Percentiles rank a stretch among this genome's conserved stretches.
Conservation (phyloP, 306 rosid species). For the Sesbania bispinosa region DNA sequence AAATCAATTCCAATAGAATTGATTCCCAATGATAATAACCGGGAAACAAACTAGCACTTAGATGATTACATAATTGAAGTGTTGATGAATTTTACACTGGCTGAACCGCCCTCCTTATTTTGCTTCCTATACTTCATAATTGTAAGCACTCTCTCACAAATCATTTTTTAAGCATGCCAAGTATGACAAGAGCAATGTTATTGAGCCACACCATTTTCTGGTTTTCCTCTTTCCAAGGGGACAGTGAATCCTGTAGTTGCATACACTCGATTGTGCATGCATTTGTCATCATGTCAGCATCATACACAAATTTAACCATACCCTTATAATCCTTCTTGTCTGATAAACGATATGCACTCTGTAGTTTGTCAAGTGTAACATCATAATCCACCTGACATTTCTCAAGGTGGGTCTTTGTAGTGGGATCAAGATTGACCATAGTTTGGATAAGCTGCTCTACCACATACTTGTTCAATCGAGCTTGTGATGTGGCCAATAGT, state of each 20-base stretch:
- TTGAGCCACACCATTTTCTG: constrained; percentile 8
- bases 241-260: background rate
- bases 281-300: background rate
- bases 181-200: constrained; percentile 2
- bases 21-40: too few species aligned
- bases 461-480: background rate
- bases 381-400: background rate
- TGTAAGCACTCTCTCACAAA: background rate
- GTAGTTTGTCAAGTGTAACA: background rate
- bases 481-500: constrained; percentile 8
- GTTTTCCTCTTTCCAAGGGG: background rate
- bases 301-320: background rate
- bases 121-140: background rate
- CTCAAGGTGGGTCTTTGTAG: background rate
- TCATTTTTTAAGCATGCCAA: background rate
- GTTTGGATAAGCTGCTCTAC: background rate
- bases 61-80: background rate
- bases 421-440: background rate
- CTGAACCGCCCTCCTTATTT: background rate
- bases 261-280: background rate
- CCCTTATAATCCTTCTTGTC: background rate
- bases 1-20: too few species aligned
- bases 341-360: background rate
- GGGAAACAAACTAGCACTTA: too few species aligned
- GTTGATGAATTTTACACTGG: background rate